Percentiles rank a stretch among this genome's conserved stretches.
phyloP scores from a whole-genome alignment of 352 stramenopile species.

The Elongisporangium anandrum region DNA sequence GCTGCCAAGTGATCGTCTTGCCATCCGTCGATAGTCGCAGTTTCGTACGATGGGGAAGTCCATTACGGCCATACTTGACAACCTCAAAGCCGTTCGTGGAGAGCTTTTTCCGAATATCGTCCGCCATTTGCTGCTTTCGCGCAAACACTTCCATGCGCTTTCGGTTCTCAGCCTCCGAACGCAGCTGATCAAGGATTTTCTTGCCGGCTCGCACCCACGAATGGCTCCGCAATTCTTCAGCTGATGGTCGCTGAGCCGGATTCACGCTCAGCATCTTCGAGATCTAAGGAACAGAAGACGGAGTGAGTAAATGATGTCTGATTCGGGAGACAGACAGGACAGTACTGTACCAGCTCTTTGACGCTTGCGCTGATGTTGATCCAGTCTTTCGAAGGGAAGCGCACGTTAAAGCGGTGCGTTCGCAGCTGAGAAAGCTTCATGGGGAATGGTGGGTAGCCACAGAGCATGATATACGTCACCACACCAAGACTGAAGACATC shows the following conservation, averaged over 20 bases:
- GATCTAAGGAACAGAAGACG: conserved; percentile 21
- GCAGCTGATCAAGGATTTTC: conserved; percentile 36
- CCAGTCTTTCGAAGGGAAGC: conserved; percentile 83
- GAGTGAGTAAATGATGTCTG: conserved; percentile 1
- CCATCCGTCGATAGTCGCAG: conserved; percentile 66
- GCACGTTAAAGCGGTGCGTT: conserved; percentile 77
- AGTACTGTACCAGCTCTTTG: conserved; percentile 46
- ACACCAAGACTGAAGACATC: conserved; percentile 89
- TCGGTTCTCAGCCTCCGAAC: conserved; percentile 38
- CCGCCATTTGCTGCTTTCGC: conserved; percentile 56
- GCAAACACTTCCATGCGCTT: conserved; percentile 43
- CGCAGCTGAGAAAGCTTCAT: conserved; percentile 85
- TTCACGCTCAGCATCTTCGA: conserved; percentile 73
- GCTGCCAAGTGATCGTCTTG: conserved; percentile 69
- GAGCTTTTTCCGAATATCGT: conserved; percentile 65
- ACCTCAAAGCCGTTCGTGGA: conserved; percentile 64
- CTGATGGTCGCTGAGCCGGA: conserved; percentile 55
- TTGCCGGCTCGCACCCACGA: conserved; percentile 62
- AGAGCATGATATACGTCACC: conserved; percentile 86
- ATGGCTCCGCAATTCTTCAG: conserved; percentile 47
- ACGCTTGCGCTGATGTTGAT: conserved; percentile 45
- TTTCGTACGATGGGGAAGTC: conserved; percentile 69
- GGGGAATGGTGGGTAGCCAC: conserved; percentile 83
- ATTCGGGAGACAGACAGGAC: not conserved
- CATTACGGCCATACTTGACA: conserved; percentile 81